phyloP scores from a whole-genome alignment of 108 stramenopile species.

The Aurantiochytrium sp. region DNA sequence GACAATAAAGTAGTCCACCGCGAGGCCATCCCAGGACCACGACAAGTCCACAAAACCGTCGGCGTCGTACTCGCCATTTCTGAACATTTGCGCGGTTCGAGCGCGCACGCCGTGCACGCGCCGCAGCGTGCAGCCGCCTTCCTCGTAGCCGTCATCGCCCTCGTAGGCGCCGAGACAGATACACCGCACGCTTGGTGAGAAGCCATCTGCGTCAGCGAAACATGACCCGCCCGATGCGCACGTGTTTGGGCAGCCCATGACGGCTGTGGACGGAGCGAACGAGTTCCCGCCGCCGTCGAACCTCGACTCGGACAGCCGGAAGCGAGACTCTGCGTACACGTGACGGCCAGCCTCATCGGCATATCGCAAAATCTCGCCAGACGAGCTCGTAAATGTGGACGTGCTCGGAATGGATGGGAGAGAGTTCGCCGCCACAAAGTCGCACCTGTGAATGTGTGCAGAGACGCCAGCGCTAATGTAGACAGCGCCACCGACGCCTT shows the following conservation, averaged over 20 bases:
- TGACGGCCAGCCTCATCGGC: background rate
- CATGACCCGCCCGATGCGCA: background rate
- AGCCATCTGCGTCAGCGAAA: background rate
- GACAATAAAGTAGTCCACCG: background rate
- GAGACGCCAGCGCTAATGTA: background rate
- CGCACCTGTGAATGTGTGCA: background rate
- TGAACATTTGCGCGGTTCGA: background rate
- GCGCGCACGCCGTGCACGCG: background rate
- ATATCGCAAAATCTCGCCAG: background rate
- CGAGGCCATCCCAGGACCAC: background rate
- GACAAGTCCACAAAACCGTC: background rate
- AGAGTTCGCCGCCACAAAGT: background rate
- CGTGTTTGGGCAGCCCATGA: background rate
- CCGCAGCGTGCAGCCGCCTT: background rate
- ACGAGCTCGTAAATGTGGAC: background rate
- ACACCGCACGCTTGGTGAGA: background rate
- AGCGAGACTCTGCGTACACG: background rate
- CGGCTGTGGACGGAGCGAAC: background rate
- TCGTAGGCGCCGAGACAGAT: background rate
- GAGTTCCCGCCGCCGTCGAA: background rate
- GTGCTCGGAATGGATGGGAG: background rate
- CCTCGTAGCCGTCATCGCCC: background rate
- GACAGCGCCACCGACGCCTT: background rate
- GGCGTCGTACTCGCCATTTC: background rate
- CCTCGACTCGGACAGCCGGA: background rate